Conservation (phyloP, 116 monocot species). For the Dioscorea cayenensis region DNA sequence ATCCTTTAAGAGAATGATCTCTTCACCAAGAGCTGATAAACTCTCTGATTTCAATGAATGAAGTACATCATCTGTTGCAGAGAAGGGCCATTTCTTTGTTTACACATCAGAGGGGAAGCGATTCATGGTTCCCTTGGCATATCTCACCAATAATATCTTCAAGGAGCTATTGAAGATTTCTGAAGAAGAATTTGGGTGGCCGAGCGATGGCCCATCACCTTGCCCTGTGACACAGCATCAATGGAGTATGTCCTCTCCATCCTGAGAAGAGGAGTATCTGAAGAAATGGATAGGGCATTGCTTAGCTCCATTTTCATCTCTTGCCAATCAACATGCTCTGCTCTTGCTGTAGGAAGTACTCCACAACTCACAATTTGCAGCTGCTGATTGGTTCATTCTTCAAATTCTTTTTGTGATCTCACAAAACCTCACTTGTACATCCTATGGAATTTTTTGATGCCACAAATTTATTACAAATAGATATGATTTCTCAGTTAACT, state of each 20-base stretch:
- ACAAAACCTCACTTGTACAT: no score
- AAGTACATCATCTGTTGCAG: neutral
- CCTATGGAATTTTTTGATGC: no score
- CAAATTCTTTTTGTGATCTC: no score
- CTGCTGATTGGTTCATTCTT: neutral
- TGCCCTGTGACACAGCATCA: constrained; percentile 9
- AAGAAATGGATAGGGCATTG: constrained; percentile 1
- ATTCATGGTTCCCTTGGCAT: constrained; percentile 11
- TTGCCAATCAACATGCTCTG: neutral
- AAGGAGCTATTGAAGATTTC: constrained; percentile 30
- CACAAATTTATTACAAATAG: no score
- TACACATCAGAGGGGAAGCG: constrained; percentile 6
- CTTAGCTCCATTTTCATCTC: neutral
- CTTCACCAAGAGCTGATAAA: neutral
- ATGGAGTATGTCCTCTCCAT: constrained; percentile 12
- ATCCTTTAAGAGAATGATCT: constrained; percentile 3
- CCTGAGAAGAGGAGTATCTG: neutral
- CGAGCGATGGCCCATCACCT: constrained; percentile 27
- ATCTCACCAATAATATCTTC: neutral
- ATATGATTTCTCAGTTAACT: no score
- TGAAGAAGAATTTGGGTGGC: constrained; percentile 41
- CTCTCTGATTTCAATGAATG: neutral
- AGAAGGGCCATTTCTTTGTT: constrained; percentile 16
- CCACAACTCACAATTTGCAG: neutral
- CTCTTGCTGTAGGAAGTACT: neutral